phyloP scores from a whole-genome alignment of 257 asterid genomes.

The Gentiana dahurica region DNA sequence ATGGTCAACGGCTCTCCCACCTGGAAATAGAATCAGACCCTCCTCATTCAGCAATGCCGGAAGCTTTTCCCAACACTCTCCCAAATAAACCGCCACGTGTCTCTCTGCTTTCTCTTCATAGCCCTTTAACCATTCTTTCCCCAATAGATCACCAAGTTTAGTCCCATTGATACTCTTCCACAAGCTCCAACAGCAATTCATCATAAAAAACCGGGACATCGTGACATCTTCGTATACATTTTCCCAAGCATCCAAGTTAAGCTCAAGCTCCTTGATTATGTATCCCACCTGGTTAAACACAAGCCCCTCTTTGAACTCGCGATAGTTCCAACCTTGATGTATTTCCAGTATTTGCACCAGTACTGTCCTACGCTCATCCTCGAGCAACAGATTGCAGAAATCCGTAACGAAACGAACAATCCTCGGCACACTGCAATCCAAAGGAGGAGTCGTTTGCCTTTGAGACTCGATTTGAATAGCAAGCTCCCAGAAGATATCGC shows the following conservation, averaged over 20 bases:
- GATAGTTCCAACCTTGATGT: conserved; percentile 47
- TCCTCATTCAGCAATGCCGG: conserved; percentile 40
- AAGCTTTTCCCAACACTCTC: conserved; percentile 71
- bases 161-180: conserved; percentile 39
- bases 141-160: conserved; percentile 66
- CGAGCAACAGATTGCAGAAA: conserved; percentile 58
- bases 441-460: conserved; percentile 43
- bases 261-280: conserved; percentile 41
- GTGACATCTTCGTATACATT: conserved; percentile 32
- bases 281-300: conserved; percentile 36
- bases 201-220: conserved; percentile 52
- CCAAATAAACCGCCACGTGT: conserved; percentile 35
- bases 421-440: conserved; percentile 53
- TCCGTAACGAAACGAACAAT: conserved; percentile 49
- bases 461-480: conserved; percentile 62
- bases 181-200: conserved; percentile 56
- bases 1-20: conserved; percentile 67
- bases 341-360: conserved; percentile 58
- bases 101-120: conserved; percentile 43
- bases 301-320: conserved; percentile 22
- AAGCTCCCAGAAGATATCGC: conserved; percentile 64
- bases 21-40: conserved; percentile 54
- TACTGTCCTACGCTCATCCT: conserved; percentile 42
- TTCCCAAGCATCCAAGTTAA: conserved; percentile 62
- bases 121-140: conserved; percentile 45